phyloP scores from a whole-genome alignment of 2,329 filamentous ascomycete species.

The Fusarium tupiense region DNA sequence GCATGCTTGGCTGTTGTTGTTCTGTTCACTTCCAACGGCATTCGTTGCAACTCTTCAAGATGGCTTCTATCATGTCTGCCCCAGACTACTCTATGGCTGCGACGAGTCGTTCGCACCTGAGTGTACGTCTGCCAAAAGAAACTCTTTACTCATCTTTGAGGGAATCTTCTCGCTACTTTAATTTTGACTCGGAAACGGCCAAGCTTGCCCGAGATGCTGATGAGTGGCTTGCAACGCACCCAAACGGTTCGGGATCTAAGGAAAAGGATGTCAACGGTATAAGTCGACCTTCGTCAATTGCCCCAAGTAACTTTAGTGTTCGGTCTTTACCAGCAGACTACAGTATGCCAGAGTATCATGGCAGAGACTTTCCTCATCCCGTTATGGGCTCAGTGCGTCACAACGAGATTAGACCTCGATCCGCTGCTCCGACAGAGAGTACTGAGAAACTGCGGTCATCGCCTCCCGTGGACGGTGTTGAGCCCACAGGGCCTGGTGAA shows the following conservation, averaged over 20 bases:
- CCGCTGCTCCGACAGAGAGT: conserved; percentile 37
- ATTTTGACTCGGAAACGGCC: conserved; percentile 38
- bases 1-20: neutral
- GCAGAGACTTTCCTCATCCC: conserved; percentile 31
- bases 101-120: conserved; percentile 37
- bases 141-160: conserved; percentile 39
- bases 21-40: neutral
- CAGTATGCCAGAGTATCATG: conserved; percentile 16
- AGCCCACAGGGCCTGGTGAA: neutral
- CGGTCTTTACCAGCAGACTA: conserved; percentile 33
- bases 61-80: conserved; percentile 44
- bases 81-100: conserved; percentile 43
- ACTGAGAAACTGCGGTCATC: conserved; percentile 43
- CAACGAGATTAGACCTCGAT: conserved; percentile 31
- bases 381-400: conserved; percentile 39
- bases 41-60: conserved; percentile 16
- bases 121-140: conserved; percentile 40
- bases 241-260: conserved; percentile 6
- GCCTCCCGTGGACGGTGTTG: neutral
- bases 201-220: conserved; percentile 34
- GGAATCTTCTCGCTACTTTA: conserved; percentile 40
- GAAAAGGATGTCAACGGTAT: conserved; percentile 37
- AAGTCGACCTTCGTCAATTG: conserved; percentile 37
- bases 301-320: conserved; percentile 36
- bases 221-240: conserved; percentile 39